Percentiles rank a stretch among this genome's conserved stretches.
Conservation (phyloP, 164 flowering plant genomes). For the Sedum album region DNA sequence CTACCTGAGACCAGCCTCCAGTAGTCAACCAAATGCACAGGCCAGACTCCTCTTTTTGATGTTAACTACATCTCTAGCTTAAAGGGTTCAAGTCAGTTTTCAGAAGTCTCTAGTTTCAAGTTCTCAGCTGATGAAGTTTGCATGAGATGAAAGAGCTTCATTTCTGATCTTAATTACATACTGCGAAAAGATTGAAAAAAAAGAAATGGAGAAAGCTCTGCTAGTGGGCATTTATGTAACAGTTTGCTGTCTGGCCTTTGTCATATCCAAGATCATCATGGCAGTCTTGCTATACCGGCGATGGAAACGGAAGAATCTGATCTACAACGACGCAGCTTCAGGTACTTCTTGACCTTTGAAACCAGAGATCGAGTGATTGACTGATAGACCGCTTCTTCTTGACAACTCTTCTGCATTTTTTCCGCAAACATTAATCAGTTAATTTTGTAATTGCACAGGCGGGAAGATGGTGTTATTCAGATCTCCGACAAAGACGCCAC, state of each 20-base stretch:
- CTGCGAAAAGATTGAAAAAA: background rate
- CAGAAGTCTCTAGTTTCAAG: background rate
- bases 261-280: slow-evolving; percentile 53
- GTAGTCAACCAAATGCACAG: background rate
- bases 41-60: background rate
- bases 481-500: slow-evolving; percentile 44
- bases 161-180: background rate
- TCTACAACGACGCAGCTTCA: slow-evolving; percentile 46
- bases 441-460: slow-evolving; percentile 27
- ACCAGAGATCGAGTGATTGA: too few species aligned
- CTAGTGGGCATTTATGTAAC: slow-evolving; percentile 54
- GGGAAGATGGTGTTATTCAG: slow-evolving; percentile 85
- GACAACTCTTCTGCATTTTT: background rate
- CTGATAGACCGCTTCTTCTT: background rate
- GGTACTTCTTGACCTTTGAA: too few species aligned
- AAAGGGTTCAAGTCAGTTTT: background rate
- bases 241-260: slow-evolving; percentile 53
- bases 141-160: background rate
- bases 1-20: background rate
- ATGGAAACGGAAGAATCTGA: slow-evolving; percentile 61
- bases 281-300: slow-evolving; percentile 57
- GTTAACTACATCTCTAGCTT: background rate
- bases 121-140: background rate
- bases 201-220: slow-evolving; percentile 39
- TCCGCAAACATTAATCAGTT: too few species aligned